Conservation (phyloP, 2,329 filamentous ascomycete species). For the Aureobasidium uvarum region DNA sequence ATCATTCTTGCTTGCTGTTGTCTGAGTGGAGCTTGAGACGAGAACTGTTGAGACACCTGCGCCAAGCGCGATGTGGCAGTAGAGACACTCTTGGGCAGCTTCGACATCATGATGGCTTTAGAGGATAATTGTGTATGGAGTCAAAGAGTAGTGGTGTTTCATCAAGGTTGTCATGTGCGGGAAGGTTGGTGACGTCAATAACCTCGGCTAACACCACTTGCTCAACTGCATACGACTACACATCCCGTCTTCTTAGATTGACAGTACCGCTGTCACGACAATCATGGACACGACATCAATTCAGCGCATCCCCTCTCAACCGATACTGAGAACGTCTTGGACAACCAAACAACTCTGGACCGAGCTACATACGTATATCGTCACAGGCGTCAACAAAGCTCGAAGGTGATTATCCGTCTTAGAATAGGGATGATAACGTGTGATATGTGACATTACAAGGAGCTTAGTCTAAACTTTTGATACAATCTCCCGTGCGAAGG, state of each 20-base stretch:
- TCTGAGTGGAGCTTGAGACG: conserved; percentile 31
- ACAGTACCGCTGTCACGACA: background rate
- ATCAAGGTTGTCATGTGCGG: background rate
- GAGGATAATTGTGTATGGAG: background rate
- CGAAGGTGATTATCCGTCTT: background rate
- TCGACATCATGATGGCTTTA: conserved; percentile 26
- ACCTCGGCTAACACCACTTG: background rate
- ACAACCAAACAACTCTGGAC: background rate
- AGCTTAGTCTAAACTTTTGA: conserved; percentile 21
- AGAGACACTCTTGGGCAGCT: conserved; percentile 28
- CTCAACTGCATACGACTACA: background rate
- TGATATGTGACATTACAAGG: conserved; percentile 18
- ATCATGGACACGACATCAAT: background rate
- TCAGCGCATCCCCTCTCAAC: too few species aligned
- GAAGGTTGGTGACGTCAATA: background rate
- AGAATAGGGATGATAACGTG: background rate
- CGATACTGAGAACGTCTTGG: background rate
- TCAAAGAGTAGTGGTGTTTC: background rate
- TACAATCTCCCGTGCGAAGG: conserved; percentile 15
- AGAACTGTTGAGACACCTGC: conserved; percentile 33
- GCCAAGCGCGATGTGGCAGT: conserved; percentile 31
- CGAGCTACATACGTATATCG: too few species aligned
- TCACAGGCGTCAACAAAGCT: background rate
- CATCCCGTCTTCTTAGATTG: background rate
- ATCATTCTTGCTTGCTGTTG: conserved; percentile 31